Conservation (phyloP, 2,329 filamentous ascomycete genomes). For the Pseudofabraea citricarpa region DNA sequence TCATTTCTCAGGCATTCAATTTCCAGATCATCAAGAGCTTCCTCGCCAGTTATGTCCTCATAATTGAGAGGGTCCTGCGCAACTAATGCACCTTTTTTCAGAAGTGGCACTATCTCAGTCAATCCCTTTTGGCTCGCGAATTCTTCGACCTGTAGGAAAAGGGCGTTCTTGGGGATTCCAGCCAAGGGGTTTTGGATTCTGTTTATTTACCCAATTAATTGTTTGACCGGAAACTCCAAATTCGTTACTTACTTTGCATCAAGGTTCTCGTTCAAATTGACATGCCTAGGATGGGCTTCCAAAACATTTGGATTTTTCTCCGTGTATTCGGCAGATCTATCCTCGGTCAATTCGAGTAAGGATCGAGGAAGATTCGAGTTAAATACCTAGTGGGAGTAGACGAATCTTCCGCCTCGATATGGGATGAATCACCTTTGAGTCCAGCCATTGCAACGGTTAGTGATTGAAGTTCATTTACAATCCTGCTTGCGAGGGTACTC, state of each 20-base stretch:
- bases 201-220: not conserved
- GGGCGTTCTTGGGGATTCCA: conserved; percentile 45
- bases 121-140: conserved; percentile 59
- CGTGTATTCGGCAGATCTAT: conserved; percentile 9
- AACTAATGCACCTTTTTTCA: conserved; percentile 57
- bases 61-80: conserved; percentile 24
- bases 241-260: conserved; percentile 12
- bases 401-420: conserved; percentile 2
- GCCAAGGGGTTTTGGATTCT: conserved; percentile 53
- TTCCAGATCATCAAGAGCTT: conserved; percentile 36
- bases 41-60: conserved; percentile 42
- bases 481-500: not conserved
- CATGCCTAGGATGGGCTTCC: conserved; percentile 9
- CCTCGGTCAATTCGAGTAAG: not conserved
- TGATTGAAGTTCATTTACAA: not conserved
- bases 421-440: not conserved
- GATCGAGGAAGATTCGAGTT: not conserved
- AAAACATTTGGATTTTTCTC: conserved; percentile 5
- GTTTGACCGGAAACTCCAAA: not conserved
- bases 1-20: conserved; percentile 42
- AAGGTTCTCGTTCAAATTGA: conserved; percentile 15
- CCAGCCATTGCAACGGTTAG: not conserved
- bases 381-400: conserved; percentile 2
- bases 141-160: conserved; percentile 49
- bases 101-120: conserved; percentile 47